phyloP scores from a whole-genome alignment of 805 yeast species.

The Yarrowia keelungensis region DNA sequence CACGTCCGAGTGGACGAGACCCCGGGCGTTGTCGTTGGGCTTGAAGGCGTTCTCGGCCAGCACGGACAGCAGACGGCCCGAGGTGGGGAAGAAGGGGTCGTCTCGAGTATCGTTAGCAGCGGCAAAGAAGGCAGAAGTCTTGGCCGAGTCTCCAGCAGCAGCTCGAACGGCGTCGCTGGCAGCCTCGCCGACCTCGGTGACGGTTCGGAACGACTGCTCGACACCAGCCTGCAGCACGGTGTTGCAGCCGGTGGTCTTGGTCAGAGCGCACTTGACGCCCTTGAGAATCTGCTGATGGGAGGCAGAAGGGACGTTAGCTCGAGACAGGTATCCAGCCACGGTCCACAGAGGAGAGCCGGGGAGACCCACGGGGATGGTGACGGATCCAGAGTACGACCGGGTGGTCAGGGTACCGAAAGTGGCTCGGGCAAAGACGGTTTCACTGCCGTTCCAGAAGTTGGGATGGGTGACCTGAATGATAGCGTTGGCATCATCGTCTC shows the following conservation, averaged over 20 bases:
- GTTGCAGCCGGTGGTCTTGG: slow-evolving; percentile 15
- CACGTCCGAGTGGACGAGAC: slow-evolving; percentile 25
- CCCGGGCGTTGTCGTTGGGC: slow-evolving; percentile 25
- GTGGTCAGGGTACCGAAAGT: slow-evolving; percentile 31
- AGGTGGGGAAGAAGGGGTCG: slow-evolving; percentile 34
- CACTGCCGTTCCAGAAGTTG: slow-evolving; percentile 33
- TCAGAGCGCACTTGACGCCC: slow-evolving; percentile 31
- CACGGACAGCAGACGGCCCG: slow-evolving; percentile 18
- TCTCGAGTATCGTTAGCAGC: slow-evolving; percentile 29
- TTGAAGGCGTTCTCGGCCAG: slow-evolving; percentile 34
- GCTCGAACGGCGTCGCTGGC: slow-evolving; percentile 32
- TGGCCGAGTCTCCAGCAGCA: slow-evolving; percentile 35
- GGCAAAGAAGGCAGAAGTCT: slow-evolving; percentile 32
- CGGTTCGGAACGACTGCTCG: slow-evolving; percentile 30
- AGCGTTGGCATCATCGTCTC: slow-evolving; percentile 35
- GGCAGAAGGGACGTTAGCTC: slow-evolving; percentile 33
- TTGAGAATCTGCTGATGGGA: slow-evolving; percentile 38
- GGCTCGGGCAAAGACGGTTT: slow-evolving; percentile 31
- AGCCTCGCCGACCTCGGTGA: slow-evolving; percentile 36
- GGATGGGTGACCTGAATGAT: slow-evolving; percentile 30
- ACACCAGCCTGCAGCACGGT: slow-evolving; percentile 33
- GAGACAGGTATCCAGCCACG: slow-evolving; percentile 25
- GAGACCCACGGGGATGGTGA: slow-evolving; percentile 19
- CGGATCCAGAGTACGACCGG: slow-evolving; percentile 28
- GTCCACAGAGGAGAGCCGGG: slow-evolving; percentile 37